phyloP scores from a whole-genome alignment of 371 early-diverging fungal species.

The Rhizopus delemar region DNA sequence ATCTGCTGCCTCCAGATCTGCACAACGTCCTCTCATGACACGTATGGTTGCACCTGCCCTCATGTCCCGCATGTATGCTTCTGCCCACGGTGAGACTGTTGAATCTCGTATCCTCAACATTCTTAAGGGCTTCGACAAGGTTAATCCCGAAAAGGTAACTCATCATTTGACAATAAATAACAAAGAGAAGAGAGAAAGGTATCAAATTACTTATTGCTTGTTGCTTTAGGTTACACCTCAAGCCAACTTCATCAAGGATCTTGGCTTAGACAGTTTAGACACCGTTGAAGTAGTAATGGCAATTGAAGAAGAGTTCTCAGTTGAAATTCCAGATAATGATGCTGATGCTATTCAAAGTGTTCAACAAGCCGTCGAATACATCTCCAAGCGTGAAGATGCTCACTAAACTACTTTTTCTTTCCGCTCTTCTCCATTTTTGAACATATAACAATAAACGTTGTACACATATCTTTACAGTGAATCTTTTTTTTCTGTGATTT shows the following conservation, averaged over 20 bases:
- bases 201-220: no score
- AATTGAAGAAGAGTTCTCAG: conserved; percentile 97
- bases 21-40: conserved; percentile 21
- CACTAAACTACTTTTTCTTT: conserved; percentile 49
- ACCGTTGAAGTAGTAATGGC: conserved; percentile 98
- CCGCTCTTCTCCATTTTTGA: not conserved
- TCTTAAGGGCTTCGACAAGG: conserved; percentile 92
- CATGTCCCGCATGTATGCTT: conserved; percentile 56
- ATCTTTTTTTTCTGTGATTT: no score
- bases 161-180: conserved; percentile 2
- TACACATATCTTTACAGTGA: no score
- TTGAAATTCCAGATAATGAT: conserved; percentile 96
- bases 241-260: conserved; percentile 90
- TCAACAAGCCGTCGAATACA: conserved; percentile 86
- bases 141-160: conserved; percentile 83
- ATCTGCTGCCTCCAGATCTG: conserved; percentile 37
- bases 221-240: conserved; percentile 72
- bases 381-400: conserved; percentile 76
- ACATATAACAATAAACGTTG: not conserved
- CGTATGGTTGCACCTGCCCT: conserved; percentile 30
- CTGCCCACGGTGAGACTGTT: conserved; percentile 57
- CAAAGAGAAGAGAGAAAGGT: no score
- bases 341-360: conserved; percentile 93
- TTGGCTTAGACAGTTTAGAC: conserved; percentile 94
- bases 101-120: conserved; percentile 86